A percentile compares a stretch with the other conserved stretches of the same genome.
These are phyloP conservation scores for Pharus latifolius DNA, from an alignment of 176 grass and related monocot genomes.

Conservation along the genomic window DNA sequence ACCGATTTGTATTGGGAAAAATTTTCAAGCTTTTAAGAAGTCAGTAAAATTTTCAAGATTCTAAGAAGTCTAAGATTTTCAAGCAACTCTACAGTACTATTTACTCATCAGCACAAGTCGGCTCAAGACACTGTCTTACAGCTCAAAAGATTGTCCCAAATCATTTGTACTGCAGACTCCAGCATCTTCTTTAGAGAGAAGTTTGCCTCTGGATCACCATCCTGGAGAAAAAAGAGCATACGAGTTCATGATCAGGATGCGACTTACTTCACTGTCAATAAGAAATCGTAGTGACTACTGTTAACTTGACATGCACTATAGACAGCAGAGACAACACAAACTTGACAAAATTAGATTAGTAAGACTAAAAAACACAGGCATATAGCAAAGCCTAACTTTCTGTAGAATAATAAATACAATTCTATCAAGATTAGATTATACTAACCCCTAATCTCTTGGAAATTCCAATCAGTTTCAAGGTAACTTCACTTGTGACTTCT, in stretches of 20 bases:
- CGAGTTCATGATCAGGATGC: not conserved
- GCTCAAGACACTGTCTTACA: conserved; percentile 9
- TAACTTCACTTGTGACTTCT: conserved; percentile 54
- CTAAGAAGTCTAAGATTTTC: not conserved
- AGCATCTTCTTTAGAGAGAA: conserved; percentile 29
- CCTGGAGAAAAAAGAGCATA: not conserved
- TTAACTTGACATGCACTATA: not conserved
- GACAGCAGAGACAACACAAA: not conserved
- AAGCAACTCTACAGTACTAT: not conserved
- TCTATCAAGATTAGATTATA: conserved; percentile 1
- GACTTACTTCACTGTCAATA: not conserved
- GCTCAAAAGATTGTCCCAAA: conserved; percentile 24
- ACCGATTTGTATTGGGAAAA: no score
- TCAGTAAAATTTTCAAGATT: not conserved
- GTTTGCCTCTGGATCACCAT: not conserved
- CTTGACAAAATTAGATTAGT: not conserved
- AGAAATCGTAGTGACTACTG: not conserved
- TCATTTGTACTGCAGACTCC: conserved; percentile 3
- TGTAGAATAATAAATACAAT: not conserved
- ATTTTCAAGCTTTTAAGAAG: not conserved
- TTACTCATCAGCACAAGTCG: not conserved
- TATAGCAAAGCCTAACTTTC: not conserved
- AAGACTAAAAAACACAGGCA: not conserved
- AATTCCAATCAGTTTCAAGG: conserved; percentile 34
- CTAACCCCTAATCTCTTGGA: conserved; percentile 41